Conservation (phyloP, 225 moss, liverwort and hornwort genomes). For the Climacium dendroides region DNA sequence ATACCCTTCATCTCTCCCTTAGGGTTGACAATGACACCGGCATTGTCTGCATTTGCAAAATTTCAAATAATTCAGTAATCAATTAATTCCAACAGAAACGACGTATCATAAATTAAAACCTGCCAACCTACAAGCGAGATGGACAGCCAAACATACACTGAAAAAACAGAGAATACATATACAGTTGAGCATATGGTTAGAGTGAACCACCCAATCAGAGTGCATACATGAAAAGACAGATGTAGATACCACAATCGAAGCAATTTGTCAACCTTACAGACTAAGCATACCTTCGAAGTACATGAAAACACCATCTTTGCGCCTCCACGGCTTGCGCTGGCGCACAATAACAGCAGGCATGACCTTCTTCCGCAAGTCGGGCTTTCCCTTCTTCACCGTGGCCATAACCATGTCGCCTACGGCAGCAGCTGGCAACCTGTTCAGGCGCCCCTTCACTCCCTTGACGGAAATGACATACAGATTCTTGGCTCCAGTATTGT, state of each 20-base stretch:
- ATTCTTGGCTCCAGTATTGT: conserved; percentile 80
- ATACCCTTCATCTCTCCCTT: conserved; percentile 72
- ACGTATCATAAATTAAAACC: neutral
- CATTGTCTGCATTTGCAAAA: conserved; percentile 18
- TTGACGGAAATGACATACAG: conserved; percentile 76
- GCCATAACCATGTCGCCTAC: conserved; percentile 96
- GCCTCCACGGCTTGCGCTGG: conserved; percentile 80
- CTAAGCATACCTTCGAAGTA: conserved; percentile 63
- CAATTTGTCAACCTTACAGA: neutral
- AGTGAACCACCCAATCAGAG: neutral
- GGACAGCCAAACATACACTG: neutral
- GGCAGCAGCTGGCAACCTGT: conserved; percentile 76
- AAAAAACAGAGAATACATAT: neutral
- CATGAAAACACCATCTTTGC: conserved; percentile 92
- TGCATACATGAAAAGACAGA: neutral
- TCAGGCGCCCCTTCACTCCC: conserved; percentile 79
- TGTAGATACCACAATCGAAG: neutral
- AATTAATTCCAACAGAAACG: neutral
- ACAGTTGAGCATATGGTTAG: neutral
- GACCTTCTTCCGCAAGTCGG: conserved; percentile 72
- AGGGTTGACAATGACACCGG: conserved; percentile 23
- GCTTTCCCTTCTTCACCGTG: conserved; percentile 84
- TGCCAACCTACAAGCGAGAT: neutral
- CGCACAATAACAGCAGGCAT: conserved; percentile 92
- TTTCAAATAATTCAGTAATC: neutral